Base-by-base conservation (phyloP, 768 basidiomycete genomes). In the Boletus patriciae region DNA sequence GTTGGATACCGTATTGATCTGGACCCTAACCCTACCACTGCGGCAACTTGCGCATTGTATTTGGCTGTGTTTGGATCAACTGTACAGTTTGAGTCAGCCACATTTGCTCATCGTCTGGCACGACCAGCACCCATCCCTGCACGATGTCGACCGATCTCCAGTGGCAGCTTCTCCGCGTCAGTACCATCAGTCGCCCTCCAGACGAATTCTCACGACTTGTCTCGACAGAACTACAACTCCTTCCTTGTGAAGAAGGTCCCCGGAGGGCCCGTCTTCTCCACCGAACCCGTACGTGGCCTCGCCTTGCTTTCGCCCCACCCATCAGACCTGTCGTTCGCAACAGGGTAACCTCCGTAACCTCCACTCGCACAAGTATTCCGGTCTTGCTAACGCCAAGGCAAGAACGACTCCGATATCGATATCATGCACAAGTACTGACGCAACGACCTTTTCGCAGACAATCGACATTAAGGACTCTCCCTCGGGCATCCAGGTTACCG, bases 361-460 rank as follows among this genome's bases (percentile, higher is more conserved):
- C 63, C 89, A 94, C 80, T 94, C 93, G n/a, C 81, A 83, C 82
- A 96, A 95, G 72, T 94, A 82, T 80, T 96, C 93, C 57, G 92
- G 93, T 56, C 78, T 95, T 57, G 85, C 88, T 68, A 94, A 95
- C 81, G 61, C 78, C 67, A 94, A 89, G 85, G 90, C 88, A 54
- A 58, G 74, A 34, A 29, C 23, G 13, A 13, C 25, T n/a, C 2
- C 12, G 19, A 29, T 33, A 6, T 49, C 9, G 21, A 21, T 18
- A 16, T 12, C 38, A 34, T 37, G 10, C 23, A 25, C 10, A 11
- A 7, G 11, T 37, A 47, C 46, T 60, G 38, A 55, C 5, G 27
- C 27, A 40, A 50, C 36, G n/a, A 49, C 31, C 16, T 37, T n/a
- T 29, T 21, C 48, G 23, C 62, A 94, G 90, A 83, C 83, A 46